Conservation (phyloP, 768 basidiomycete species). For the Kwoniella dendrophila region DNA sequence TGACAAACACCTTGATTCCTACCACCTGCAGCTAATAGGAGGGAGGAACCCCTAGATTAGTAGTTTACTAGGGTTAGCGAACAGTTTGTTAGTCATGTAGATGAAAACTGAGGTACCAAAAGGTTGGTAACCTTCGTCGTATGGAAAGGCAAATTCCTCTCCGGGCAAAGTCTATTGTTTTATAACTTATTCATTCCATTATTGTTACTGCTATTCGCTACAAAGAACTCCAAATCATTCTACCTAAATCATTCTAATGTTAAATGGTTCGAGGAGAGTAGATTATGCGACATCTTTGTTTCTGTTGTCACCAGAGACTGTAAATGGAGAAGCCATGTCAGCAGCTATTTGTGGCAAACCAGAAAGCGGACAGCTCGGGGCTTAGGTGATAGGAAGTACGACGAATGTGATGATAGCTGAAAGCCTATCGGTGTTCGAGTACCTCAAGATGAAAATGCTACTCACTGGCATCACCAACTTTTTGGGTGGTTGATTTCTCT, state of each 20-base stretch:
- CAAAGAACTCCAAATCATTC: background rate
- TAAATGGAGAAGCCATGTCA: background rate
- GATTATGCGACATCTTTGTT: slow-evolving; percentile 38
- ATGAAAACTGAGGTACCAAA: too few species aligned
- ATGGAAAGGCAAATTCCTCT: background rate
- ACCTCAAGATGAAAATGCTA: slow-evolving; percentile 1
- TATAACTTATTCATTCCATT: slow-evolving; percentile 10
- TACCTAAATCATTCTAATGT: slow-evolving; percentile 6
- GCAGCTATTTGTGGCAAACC: background rate
- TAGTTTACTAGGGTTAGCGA: too few species aligned
- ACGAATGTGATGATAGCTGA: background rate
- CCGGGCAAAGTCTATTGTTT: background rate
- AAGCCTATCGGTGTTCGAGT: background rate
- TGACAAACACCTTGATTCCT: too few species aligned
- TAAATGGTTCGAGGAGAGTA: slow-evolving; percentile 4
- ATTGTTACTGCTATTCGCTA: background rate
- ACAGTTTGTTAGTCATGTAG: background rate
- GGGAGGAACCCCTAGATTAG: too few species aligned
- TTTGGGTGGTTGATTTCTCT: slow-evolving; percentile 52
- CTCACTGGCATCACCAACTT: slow-evolving; percentile 45
- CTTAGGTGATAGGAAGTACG: background rate
- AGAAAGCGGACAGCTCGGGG: background rate
- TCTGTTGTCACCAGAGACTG: slow-evolving; percentile 44
- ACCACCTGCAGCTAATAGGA: too few species aligned
- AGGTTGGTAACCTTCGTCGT: too few species aligned